Base-by-base conservation (phyloP, 306 rosid species). In the Begonia loranthoides region DNA sequence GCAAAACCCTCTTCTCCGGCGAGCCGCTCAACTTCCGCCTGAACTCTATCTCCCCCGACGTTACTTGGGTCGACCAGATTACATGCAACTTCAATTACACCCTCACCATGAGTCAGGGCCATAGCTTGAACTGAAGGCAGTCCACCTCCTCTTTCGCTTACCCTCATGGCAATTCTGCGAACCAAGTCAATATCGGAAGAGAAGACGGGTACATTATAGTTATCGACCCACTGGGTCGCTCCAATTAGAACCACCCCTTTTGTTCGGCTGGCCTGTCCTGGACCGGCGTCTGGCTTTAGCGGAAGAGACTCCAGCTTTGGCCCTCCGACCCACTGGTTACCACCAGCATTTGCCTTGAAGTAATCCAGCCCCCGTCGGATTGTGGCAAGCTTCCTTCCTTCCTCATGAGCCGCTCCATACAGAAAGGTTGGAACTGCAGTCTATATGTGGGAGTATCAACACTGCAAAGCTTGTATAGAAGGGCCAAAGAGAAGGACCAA, bases 351-450 rank as follows among this genome's bases (percentile, higher is more conserved):
- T 12, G 97, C 94, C 63, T 74, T 90, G 73, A 90, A 85, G 57
- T 85, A 90, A 34, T 94, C 95, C 45, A 86, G 65, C 45, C 45
- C 70, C 72, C 95, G 76, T 82, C 94, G 66, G 65, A 90, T 69
- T 43, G 76, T 61, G 51, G 79, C 94, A 36, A 85, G 92, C 33
- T 70, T 74, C 68, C 76, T 76, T 49, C 80, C 78, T 50, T 80
- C 87, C 65, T 80, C 85, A 61, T 83, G 82, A 39, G 88, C 92
- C 49, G 93, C 94, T 60, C 94, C 93, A 15, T 84, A 87, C 51
- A 81, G 78, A 76, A 67, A 87, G 39, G 81, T 78, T 47, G 97
- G 83, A 24, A 81, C 94, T 87, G 81, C 72, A 68, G 65, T 56
- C 51, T 56, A 59, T 41, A 54, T 61, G 17, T 64, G 15, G 54